Evolutionary conservation across 2,329 filamentous ascomycete genomes (phyloP).

Genomic region (Monilinia vaccinii-corymbosi): DNA sequence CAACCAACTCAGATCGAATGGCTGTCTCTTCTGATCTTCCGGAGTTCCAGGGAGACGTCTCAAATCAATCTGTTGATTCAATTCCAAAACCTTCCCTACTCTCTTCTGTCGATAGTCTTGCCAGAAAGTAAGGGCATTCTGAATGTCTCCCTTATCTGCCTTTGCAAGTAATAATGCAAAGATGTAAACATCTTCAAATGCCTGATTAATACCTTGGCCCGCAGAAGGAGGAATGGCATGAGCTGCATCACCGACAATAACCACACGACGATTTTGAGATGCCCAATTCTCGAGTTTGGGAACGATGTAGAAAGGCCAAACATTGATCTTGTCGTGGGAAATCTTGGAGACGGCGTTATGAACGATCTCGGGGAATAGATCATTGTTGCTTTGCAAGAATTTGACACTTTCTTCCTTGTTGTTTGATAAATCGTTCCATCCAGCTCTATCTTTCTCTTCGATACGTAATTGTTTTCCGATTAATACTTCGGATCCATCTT

Average conservation of each 20-base stretch:
- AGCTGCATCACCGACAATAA: constrained; percentile 41
- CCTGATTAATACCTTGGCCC: constrained; percentile 39
- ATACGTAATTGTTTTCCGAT: constrained; percentile 38
- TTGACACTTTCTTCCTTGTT: constrained; percentile 33
- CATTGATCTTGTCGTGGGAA: constrained; percentile 30
- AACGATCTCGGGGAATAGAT: constrained; percentile 32
- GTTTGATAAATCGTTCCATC: constrained; percentile 34
- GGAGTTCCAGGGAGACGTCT: constrained; percentile 8
- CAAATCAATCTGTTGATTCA: constrained; percentile 38
- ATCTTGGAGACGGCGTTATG: constrained; percentile 32
- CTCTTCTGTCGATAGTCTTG: constrained; percentile 39
- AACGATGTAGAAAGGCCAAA: constrained; percentile 39
- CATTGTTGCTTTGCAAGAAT: constrained; percentile 30
- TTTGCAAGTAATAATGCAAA: constrained; percentile 34
- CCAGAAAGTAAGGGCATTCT: constrained; percentile 35
- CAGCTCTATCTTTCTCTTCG: constrained; percentile 32
- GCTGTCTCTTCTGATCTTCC: constrained; percentile 36
- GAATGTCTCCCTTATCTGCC: constrained; percentile 19
- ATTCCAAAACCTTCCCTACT: constrained; percentile 37
- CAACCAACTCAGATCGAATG: constrained; percentile 21
- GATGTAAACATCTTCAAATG: constrained; percentile 41
- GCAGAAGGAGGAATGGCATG: constrained; percentile 41
- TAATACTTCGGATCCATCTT: constrained; percentile 40
- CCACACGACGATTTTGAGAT: constrained; percentile 30
- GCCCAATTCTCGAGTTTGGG: constrained; percentile 36